Evolutionary conservation across 2,329 filamentous ascomycete species (phyloP), one percentile per base, ranked within the genome.

Genomic region (Fusarium sp.): DNA sequence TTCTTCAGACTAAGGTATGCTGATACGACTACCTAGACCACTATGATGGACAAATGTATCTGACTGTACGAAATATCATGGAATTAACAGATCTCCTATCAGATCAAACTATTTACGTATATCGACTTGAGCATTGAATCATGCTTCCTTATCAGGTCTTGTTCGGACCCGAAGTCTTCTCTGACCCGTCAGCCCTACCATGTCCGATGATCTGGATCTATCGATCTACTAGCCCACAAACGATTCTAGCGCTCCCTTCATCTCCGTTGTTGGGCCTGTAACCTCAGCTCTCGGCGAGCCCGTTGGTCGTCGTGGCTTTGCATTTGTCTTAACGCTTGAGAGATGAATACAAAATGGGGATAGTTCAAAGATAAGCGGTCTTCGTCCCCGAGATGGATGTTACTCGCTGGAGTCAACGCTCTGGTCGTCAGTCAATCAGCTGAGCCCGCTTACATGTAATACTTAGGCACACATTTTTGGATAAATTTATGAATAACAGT

Each of bases 111-210:
- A 10, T 8, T 15, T 26, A 42, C 15, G 26, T 49, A n/a, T 31
- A n/a, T 42, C 26, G 18, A 41, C 41, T 33, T 44, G 44, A 46
- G 37, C n/a, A 15, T 41, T 21, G 35, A 31, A 42, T 31, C 43
- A 44, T 57, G 29, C 20, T 38, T 29, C 49, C 26, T 50, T 33
- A 23, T 44, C 35, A 33, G 18, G 42, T 31, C 33, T 56, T 37
- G 31, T 44, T 63, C 59, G 28, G 52, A 39, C 24, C 44, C n/a
- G 39, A 67, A 26, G 47, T 61, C 23, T 53, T 16, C 44, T 63
- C 44, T 35, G 16, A 48, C 38, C 12, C 57, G 28, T 38, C 66
- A 69, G 55, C 61, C 66, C 66, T 69, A 69, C 49, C 28, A 29
- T 31, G 20, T 41, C 59, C 42, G 52, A 52, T 23, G 39, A 15